Percentiles rank a stretch among this genome's conserved stretches.
phyloP scores from a whole-genome alignment of 371 early-diverging fungal genomes.

The Zychaea mexicana region DNA sequence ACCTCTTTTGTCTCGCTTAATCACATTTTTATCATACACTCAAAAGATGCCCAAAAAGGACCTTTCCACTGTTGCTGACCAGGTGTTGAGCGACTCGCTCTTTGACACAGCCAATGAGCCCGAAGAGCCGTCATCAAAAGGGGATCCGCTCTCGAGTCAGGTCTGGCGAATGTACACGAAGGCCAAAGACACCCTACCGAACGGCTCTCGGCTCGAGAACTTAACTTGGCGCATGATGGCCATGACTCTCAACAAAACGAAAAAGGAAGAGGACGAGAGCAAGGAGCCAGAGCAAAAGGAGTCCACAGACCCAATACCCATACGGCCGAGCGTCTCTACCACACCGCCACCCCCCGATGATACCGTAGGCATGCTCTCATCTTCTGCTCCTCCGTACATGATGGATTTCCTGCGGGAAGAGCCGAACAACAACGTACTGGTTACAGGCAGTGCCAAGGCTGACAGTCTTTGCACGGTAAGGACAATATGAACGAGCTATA shows the following conservation, averaged over 20 bases:
- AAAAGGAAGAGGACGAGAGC: constrained; percentile 2
- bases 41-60: constrained; percentile 9
- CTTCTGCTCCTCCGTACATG: constrained; percentile 38
- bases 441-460: constrained; percentile 13
- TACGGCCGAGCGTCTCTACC: not conserved
- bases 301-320: not conserved
- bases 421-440: constrained; percentile 6
- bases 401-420: constrained; percentile 24
- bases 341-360: constrained; percentile 34
- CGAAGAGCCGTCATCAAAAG: constrained; percentile 8
- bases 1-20: not conserved
- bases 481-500: not conserved
- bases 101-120: constrained; percentile 1
- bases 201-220: constrained; percentile 62
- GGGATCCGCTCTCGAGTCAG: constrained; percentile 50
- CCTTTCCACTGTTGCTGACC: constrained; percentile 10
- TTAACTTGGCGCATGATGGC: constrained; percentile 68
- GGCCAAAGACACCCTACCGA: constrained; percentile 56
- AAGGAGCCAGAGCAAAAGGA: not conserved
- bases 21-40: not conserved
- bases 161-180: constrained; percentile 66
- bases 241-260: constrained; percentile 43
- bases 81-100: constrained; percentile 12
- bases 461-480: constrained; percentile 13
- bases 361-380: constrained; percentile 28